These are phyloP conservation scores for Aleurites moluccanus DNA, from an alignment of 441 rosid species.

Conservation along the genomic window DNA sequence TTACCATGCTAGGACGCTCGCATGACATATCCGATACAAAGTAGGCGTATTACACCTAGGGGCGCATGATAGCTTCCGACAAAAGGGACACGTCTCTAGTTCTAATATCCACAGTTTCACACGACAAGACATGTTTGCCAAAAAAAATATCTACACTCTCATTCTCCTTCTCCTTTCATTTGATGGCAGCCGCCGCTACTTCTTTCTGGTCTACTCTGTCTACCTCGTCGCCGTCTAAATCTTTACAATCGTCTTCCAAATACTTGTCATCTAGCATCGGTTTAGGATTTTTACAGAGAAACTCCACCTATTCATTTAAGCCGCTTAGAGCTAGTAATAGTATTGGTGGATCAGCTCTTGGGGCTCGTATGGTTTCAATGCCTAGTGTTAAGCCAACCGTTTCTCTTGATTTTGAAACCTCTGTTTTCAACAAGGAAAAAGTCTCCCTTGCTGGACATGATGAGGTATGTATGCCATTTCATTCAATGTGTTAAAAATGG, in stretches of 20 bases:
- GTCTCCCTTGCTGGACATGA: slow-evolving; percentile 66
- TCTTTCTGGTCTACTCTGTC: background rate
- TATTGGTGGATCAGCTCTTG: slow-evolving; percentile 24
- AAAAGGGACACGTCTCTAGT: no score
- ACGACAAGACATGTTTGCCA: no score
- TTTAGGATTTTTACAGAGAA: background rate
- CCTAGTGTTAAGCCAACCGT: slow-evolving; percentile 23
- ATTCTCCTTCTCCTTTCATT: no score
- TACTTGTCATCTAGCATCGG: background rate
- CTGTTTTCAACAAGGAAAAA: slow-evolving; percentile 74
- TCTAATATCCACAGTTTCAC: no score
- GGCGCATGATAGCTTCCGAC: no score
- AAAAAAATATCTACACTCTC: background rate
- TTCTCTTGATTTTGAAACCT: slow-evolving; percentile 60
- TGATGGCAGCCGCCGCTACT: background rate
- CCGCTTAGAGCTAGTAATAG: slow-evolving; percentile 11
- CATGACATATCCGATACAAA: no score
- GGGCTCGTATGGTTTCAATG: slow-evolving; percentile 28
- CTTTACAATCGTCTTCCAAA: background rate
- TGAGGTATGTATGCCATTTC: slow-evolving; percentile 38
- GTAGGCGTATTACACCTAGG: no score
- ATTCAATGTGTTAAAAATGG: no score
- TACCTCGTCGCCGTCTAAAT: background rate
- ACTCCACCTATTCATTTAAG: background rate
- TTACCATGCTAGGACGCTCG: no score